Evolutionary conservation across 345 rosid genomes (phyloP), one percentile per base, ranked within the genome.

Genomic region (Moringa oleifera): DNA sequence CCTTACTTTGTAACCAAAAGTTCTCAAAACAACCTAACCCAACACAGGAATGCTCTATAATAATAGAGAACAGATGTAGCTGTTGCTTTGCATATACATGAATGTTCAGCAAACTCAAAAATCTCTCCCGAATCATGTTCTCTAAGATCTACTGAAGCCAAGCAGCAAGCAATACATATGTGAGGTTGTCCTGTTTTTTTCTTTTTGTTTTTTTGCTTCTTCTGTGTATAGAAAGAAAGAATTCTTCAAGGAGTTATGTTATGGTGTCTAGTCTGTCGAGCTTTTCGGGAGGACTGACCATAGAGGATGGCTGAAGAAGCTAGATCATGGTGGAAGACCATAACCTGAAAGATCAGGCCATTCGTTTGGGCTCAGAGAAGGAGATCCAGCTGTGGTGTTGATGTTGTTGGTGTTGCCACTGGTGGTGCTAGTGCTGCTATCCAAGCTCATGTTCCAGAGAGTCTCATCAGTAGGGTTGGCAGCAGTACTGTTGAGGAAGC

Each of bases 281-380:
- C 23, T 57, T 57, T 52, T 51, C 25, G 59, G 49, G 45, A 20
- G 54, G 54, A 51, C 64, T 60, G 20, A 11, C 31, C 23, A 4
- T 17, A 3, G 11, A 37, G 60, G 8, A 28, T 28, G 33, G 8
- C 33, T 28, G 33, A 28, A 28, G 47, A 41, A 36, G 22, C 20
- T 7, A 64, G 23, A 50, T 74, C 68, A 73, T 2, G 72, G 75
- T 46, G 71, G 73, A 58, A 75, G 51, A 55, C 73, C 77, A 69
- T 75, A 71, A 18, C 70, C 76, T 21, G 75, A 67, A 17, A 69
- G 72, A 66, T 64, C 70, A 28, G 58, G 73, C 72, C 76, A 73
- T 25, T 67, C 73, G 62, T 69, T 75, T 68, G 70, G 75, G 62
- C 68, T 75, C 75, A 78, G n/a, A 51, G 79, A 55, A 53, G 66